Evolutionary conservation across 2,329 filamentous ascomycete species (phyloP), one percentile per base, ranked within the genome.

Genomic region (Venturia carpophila): DNA sequence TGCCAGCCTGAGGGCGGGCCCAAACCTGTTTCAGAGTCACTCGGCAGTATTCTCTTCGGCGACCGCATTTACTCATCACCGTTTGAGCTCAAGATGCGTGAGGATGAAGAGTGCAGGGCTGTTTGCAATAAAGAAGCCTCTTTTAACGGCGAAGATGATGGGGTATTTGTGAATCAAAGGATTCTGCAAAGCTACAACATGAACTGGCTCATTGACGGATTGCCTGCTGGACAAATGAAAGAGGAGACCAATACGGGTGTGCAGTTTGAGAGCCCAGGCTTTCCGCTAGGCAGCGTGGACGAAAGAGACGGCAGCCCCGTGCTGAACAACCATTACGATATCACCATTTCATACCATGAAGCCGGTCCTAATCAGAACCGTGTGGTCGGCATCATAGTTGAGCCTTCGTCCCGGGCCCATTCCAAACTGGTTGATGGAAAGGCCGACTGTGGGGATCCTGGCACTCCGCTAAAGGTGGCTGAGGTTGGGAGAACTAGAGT

Each of bases 51-150:
- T 73, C 78, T 99, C 63, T 99, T 99, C 71, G 94, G 94, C 70
- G 94, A 99, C 78, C 86, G 94, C 65, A 99, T 99, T 79, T 91
- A 91, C 79, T 96, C 91, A n/a, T 97, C 93, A 43, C 91, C 93
- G 0, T 96, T 96, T 73, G 86, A 96, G 73, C 80, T 97, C 67
- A 84, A 86, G 69, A 97, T 99, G 92, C 86, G 79, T 65, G 80
- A 86, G 68, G 94, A 99, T 74, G 90, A 97, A 76, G 87, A 87
- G 0, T 99, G 94, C 80, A 94, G 93, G 75, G 76, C 83, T 19
- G 81, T 96, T 3, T 99, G 94, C 76, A 78, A 82, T 37, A 81
- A 83, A 52, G 82, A 27, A 21, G 24, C 11, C 87, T 27, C 47
- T 17, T 88, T 87, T 73, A 82, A 89, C 56, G 78, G 84, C 39